Evolutionary conservation across 1,284 basidiomycete genomes (phyloP), one percentile per base, ranked within the genome.

Genomic region (Pseudozyma thailandica): DNA sequence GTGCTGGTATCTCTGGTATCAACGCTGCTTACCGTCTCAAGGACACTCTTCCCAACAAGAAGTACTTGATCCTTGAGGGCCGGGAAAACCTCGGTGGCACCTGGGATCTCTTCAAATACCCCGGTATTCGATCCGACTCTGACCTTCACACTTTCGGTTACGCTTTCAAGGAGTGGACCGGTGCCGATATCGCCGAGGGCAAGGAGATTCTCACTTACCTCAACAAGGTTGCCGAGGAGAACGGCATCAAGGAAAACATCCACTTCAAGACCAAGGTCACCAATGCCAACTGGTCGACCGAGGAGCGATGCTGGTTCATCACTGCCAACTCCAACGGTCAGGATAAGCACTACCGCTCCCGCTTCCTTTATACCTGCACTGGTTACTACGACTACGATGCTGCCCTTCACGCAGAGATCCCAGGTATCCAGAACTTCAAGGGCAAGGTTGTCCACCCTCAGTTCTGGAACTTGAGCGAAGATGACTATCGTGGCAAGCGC

Each of bases 371-470:
- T 68, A 55, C 55, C 18, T 64, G 61, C 62, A 72, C 65, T 25
- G 80, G 80, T n/a, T 82, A 82, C 71, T 82, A 82, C 70, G 65
- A 77, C 38, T 82, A 80, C 60, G 27, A 74, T 30, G 52, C 70
- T 4, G 70, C 71, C 3, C 74, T 79, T 50, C 62, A 79, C 47
- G 61, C 80, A 27, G 69, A 74, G 12, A 70, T 82, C 27, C 77
- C 79, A 7, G 80, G 80, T n/a, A 68, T 74, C 28, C 27, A 68
- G 26, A 78, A 78, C 61, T 81, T 79, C 56, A 69, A 74, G 54
- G 80, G 80, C 42, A 56, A 74, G 41, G 58, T 81, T 23, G 69
- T 81, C 4, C 77, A 81, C 68, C 80, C 80, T 1, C 79, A 81
- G 52, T 74, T 75, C 58, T 81, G 79, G 77, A 42, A 72, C 13